Percentiles rank a stretch among this genome's conserved stretches.
These are phyloP conservation scores for Spiraea crenata DNA, from an alignment of 331 rosid species.

Conservation along the genomic window DNA sequence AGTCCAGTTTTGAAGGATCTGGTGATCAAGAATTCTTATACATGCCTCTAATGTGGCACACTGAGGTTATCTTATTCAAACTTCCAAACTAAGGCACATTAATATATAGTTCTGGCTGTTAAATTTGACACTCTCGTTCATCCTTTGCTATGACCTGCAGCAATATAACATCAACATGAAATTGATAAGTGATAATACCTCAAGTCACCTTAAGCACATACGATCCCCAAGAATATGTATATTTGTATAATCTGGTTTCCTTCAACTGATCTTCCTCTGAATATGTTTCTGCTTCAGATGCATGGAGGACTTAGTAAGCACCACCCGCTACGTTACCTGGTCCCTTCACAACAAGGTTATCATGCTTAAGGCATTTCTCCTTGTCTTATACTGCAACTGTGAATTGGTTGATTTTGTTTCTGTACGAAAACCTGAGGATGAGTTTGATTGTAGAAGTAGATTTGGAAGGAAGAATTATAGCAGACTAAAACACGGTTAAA, in stretches of 20 bases:
- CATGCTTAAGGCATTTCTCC: constrained; percentile 20
- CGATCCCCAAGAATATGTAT: not conserved
- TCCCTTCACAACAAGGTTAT: constrained; percentile 95
- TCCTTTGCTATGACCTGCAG: not conserved
- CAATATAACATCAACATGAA: not conserved
- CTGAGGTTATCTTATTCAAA: not conserved
- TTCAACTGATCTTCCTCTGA: not conserved
- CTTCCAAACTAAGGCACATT: constrained; percentile 3
- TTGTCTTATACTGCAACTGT: constrained; percentile 20
- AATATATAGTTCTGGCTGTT: not conserved
- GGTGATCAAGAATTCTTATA: not conserved
- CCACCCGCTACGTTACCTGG: constrained; percentile 95
- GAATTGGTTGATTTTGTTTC: constrained; percentile 6
- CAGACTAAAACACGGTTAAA: not conserved
- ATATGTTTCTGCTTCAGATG: constrained; percentile 54
- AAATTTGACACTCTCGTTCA: not conserved
- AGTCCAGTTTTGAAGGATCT: not conserved
- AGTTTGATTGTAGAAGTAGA: not conserved
- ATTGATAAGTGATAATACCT: not conserved
- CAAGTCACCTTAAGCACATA: not conserved
- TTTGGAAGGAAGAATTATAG: not conserved
- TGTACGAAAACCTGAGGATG: not conserved
- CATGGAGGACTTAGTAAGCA: constrained; percentile 96
- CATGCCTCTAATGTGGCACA: not conserved
- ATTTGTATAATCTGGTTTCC: not conserved